Evolutionary conservation across 371 early-diverging fungal species (phyloP).

Genomic region (Dichotomocladium elegans): DNA sequence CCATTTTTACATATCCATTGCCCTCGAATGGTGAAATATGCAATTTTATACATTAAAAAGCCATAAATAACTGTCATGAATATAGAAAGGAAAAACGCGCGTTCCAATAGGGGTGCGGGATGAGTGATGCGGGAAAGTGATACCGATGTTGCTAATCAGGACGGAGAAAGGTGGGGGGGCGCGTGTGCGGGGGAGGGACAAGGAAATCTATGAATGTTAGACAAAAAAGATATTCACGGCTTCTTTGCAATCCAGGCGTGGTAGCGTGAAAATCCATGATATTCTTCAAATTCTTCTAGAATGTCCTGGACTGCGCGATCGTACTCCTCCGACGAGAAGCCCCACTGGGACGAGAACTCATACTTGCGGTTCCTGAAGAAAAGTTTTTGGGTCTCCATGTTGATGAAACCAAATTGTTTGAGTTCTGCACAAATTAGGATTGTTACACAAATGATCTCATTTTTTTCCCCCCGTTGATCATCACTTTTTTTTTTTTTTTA

Average conservation of each 20-base stretch:
- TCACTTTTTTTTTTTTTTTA: too few relatives aligned
- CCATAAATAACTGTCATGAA: background rate
- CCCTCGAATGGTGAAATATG: too few relatives aligned
- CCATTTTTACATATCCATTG: background rate
- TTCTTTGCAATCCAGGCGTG: conserved; percentile 40
- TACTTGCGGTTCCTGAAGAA: conserved; percentile 28
- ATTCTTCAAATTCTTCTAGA: conserved; percentile 42
- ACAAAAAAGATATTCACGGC: background rate
- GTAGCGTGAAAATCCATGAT: conserved; percentile 37
- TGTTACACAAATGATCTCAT: background rate
- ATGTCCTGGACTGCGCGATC: conserved; percentile 38
- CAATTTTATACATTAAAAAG: background rate
- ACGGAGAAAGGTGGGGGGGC: background rate
- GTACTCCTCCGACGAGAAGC: conserved; percentile 38
- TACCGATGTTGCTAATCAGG: background rate
- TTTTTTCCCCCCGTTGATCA: background rate
- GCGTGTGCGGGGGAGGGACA: background rate
- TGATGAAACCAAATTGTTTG: conserved; percentile 48
- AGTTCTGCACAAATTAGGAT: conserved; percentile 17
- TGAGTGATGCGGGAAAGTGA: background rate
- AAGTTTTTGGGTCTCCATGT: conserved; percentile 43
- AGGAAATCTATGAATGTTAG: background rate
- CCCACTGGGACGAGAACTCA: conserved; percentile 32
- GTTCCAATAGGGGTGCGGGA: background rate
- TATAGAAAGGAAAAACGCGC: background rate